Evolutionary conservation across 257 asterid species (phyloP), one percentile per base, ranked within the genome.

Genomic region (Ballota nigra): DNA sequence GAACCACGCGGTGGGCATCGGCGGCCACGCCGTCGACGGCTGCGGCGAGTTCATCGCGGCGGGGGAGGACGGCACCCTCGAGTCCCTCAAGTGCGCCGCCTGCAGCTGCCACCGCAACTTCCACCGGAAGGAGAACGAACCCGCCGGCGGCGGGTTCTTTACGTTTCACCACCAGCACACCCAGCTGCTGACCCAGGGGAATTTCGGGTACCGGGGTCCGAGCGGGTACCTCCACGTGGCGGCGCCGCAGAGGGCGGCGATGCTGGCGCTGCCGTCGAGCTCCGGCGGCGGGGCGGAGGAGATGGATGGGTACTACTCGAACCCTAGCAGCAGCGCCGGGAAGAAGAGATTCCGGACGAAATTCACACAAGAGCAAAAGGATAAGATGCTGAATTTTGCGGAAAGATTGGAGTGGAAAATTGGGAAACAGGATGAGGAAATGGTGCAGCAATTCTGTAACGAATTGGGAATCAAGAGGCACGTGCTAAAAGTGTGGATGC

Each of bases 401-500:
- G 97, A 88, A 74, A 75, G 85, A 11, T 45, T 90, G 78, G 97
- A 85, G 43, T 88, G 97, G 97, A 83, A 57, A 57, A 85, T 90
- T 57, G 91, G 86, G 79, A 88, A 84, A 4, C 87, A 86, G 20
- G 93, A 88, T 66, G 96, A 88, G 7, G 97, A 87, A 49, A 15
- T 72, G 0, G 92, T 90, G 69, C 87, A 79, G 78, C 76, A 81
- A 5, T 79, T 90, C 52, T 90, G 97, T 51, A 78, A 71, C 9
- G 96, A 88, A 51, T 5, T 79, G 70, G 93, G 92, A 1, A 73
- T 88, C 67, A 82, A 77, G 75, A 87, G 95, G 79, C 90, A 89
- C 11, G 96, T 89, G 62, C 86, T 89, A 23, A 89, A 87, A 75
- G 95, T 90, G 31, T 90, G 96, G 96, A 90, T 90, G 95, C 96